A percentile compares a stretch with the other conserved stretches of the same genome.
Evolutionary conservation across 75 land plant species (phyloP).

Genomic region (Gnetum montanum): DNA sequence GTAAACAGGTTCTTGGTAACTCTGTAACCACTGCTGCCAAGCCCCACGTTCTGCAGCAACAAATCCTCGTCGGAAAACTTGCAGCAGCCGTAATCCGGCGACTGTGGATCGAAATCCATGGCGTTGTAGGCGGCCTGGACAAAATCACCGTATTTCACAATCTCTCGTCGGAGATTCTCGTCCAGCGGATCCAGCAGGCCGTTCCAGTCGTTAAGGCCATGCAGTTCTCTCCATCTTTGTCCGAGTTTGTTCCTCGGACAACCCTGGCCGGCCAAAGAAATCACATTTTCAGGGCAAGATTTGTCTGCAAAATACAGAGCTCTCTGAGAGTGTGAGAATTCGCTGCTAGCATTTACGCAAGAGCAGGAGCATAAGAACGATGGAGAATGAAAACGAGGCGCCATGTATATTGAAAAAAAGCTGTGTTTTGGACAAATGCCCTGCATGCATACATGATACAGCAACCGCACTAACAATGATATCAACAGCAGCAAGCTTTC

Average conservation of each 20-base stretch:
- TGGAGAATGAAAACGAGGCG: no score
- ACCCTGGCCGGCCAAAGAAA: no score
- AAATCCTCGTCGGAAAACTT: background rate
- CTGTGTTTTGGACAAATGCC: no score
- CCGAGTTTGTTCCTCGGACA: conserved; percentile 35
- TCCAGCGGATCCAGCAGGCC: conserved; percentile 64
- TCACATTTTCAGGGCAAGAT: no score
- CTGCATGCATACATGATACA: no score
- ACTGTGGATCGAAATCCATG: conserved; percentile 35
- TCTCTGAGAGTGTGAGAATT: no score
- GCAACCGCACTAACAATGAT: no score
- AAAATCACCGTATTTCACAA: conserved; percentile 56
- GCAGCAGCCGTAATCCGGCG: conserved; percentile 3
- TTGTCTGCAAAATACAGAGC: no score
- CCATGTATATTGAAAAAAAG: no score
- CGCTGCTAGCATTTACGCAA: no score
- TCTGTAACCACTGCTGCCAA: conserved; percentile 25
- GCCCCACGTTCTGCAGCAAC: conserved; percentile 12
- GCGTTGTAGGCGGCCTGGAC: conserved; percentile 44
- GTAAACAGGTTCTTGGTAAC: conserved; percentile 44
- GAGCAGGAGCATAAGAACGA: no score
- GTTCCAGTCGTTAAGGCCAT: conserved; percentile 42
- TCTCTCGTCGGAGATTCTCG: conserved; percentile 48
- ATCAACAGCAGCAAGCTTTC: no score
- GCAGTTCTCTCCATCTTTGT: conserved; percentile 32